Percentiles rank a stretch among this genome's conserved stretches.
Evolutionary conservation across 805 yeast genomes (phyloP).

Genomic region (Ogataea methylovora): DNA sequence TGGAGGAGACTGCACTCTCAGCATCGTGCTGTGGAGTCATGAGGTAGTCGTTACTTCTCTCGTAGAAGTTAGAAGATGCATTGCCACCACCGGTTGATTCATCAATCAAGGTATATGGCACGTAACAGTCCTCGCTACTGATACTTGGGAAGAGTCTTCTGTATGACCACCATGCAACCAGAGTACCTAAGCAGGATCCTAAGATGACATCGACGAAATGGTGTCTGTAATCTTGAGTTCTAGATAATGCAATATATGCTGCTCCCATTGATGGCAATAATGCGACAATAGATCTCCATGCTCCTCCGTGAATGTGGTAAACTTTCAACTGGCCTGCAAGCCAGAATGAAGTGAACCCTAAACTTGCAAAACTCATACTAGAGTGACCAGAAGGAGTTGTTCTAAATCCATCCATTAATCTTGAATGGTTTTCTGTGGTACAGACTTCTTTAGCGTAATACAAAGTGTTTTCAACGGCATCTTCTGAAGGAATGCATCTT

Average conservation of each 20-base stretch:
- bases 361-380: conserved; percentile 59
- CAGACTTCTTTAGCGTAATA: conserved; percentile 61
- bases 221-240: conserved; percentile 91
- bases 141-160: conserved; percentile 43
- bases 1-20: conserved; percentile 5
- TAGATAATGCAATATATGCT: conserved; percentile 65
- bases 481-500: conserved; percentile 65
- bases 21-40: conserved; percentile 1
- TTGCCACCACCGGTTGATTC: conserved; percentile 1
- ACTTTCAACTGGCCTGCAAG: conserved; percentile 53
- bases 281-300: conserved; percentile 54
- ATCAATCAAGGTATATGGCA: conserved; percentile 26
- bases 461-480: conserved; percentile 46
- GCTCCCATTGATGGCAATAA: conserved; percentile 62
- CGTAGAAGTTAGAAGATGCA: neutral
- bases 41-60: neutral
- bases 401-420: conserved; percentile 63
- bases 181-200: conserved; percentile 63
- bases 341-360: conserved; percentile 60
- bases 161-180: conserved; percentile 53
- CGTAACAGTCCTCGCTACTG: conserved; percentile 25
- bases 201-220: conserved; percentile 78
- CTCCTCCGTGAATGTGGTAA: conserved; percentile 35
- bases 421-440: conserved; percentile 38
- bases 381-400: conserved; percentile 84